A percentile compares a stretch with the other conserved stretches of the same genome.
Evolutionary conservation across 192 early-diverging fungal genomes (phyloP).

Genomic region (Backusella mclennaniae): DNA sequence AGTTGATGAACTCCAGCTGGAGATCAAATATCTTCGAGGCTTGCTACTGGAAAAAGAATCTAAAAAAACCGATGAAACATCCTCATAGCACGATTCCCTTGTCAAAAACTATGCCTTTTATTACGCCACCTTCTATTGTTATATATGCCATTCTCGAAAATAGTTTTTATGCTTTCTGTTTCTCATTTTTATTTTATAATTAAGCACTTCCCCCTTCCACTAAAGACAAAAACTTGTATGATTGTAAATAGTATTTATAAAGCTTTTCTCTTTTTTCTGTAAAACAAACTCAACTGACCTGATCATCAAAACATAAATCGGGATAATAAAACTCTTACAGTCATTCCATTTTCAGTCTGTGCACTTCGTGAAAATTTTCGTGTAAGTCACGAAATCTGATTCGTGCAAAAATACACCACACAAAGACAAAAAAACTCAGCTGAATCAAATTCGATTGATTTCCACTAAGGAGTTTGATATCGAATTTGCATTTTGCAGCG

Average conservation of each 20-base stretch:
- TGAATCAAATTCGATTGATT: no score
- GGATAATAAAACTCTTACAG: neutral
- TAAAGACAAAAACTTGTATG: neutral
- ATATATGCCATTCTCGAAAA: neutral
- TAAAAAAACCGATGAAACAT: neutral
- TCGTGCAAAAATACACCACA: no score
- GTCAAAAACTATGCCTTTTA: neutral
- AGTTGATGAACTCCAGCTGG: slow-evolving; percentile 82
- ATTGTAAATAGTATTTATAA: slow-evolving; percentile 6
- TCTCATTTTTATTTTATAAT: neutral
- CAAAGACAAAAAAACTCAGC: no score
- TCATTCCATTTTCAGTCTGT: no score
- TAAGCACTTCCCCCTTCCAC: neutral
- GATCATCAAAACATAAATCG: neutral
- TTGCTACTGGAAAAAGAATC: slow-evolving; percentile 78
- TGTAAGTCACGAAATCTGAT: no score
- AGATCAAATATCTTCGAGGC: slow-evolving; percentile 85
- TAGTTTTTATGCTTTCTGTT: slow-evolving; percentile 1
- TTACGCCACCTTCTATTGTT: neutral
- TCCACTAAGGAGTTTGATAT: no score
- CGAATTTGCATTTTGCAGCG: no score
- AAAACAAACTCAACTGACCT: neutral
- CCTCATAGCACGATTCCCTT: neutral
- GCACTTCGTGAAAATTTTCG: no score
- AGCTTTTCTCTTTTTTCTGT: neutral